Evolutionary conservation across 805 yeast genomes (phyloP).

Genomic region (Zygosaccharomyces bailii): DNA sequence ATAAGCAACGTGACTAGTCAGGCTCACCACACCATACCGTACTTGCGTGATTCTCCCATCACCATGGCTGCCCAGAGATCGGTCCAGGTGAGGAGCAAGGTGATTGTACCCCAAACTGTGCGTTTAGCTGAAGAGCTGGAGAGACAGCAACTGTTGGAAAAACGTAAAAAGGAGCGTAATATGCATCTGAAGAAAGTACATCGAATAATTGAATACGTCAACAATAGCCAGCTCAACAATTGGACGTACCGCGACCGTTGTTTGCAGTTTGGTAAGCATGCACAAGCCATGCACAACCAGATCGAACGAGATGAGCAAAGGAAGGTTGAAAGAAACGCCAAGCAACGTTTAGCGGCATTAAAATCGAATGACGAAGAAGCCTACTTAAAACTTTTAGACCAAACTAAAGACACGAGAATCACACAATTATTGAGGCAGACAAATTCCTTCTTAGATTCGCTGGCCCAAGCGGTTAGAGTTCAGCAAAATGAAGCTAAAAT

Average conservation of each 20-base stretch:
- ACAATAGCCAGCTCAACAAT: constrained; percentile 28
- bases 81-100: constrained; percentile 62
- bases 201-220: constrained; percentile 34
- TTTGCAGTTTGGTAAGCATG: constrained; percentile 31
- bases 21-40: constrained; percentile 53
- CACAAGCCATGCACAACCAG: constrained; percentile 29
- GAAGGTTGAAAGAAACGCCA: constrained; percentile 75
- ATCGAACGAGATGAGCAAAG: constrained; percentile 73
- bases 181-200: constrained; percentile 49
- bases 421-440: constrained; percentile 81
- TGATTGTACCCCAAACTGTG: constrained; percentile 70
- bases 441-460: constrained; percentile 68
- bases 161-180: constrained; percentile 47
- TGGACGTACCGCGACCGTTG: constrained; percentile 30
- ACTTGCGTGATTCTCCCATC: constrained; percentile 50
- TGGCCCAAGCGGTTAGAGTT: constrained; percentile 73
- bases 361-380: constrained; percentile 88
- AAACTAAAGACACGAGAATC: constrained; percentile 83
- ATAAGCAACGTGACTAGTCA: constrained; percentile 51
- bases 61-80: constrained; percentile 68
- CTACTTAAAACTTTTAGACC: constrained; percentile 75
- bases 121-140: constrained; percentile 72
- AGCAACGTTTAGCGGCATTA: constrained; percentile 81
- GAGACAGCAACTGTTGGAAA: constrained; percentile 64
- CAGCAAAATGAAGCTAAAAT: constrained; percentile 54